These are phyloP conservation scores for Teratosphaeria epicoccoides DNA, from an alignment of 2,329 filamentous ascomycete species.

Conservation along the genomic window DNA sequence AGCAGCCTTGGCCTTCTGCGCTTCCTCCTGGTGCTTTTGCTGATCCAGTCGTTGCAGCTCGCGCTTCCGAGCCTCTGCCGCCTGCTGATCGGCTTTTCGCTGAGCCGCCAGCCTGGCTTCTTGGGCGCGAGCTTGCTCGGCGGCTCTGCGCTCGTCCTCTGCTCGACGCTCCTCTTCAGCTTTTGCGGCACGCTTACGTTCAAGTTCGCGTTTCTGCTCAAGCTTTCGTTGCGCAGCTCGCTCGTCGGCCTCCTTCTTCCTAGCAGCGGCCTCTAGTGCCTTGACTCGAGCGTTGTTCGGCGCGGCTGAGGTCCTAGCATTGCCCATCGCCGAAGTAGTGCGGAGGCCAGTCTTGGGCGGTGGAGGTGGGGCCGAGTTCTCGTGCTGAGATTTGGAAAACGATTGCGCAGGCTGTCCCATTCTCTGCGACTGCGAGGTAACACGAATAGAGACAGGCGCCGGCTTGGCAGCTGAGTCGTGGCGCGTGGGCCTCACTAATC, in stretches of 20 bases:
- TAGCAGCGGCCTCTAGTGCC: slow-evolving; percentile 63
- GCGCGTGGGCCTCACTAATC: slow-evolving; percentile 30
- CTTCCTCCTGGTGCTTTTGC: slow-evolving; percentile 19
- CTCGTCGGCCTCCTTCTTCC: slow-evolving; percentile 78
- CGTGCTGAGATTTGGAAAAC: slow-evolving; percentile 18
- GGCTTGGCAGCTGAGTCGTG: slow-evolving; percentile 47
- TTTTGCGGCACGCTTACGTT: slow-evolving; percentile 59
- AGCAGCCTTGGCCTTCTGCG: slow-evolving; percentile 20
- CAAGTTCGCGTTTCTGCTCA: slow-evolving; percentile 70
- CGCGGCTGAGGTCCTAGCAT: slow-evolving; percentile 20
- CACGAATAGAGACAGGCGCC: slow-evolving; percentile 60
- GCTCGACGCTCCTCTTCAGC: slow-evolving; percentile 47
- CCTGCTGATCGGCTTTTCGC: slow-evolving; percentile 39
- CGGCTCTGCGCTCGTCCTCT: slow-evolving; percentile 29
- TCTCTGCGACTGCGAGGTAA: slow-evolving; percentile 40
- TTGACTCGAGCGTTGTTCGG: slow-evolving; percentile 41
- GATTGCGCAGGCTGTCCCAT: slow-evolving; percentile 17
- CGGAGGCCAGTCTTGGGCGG: slow-evolving; percentile 54
- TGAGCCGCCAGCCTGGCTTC: slow-evolving; percentile 29
- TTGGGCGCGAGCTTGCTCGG: slow-evolving; percentile 28
- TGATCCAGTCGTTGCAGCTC: slow-evolving; percentile 28
- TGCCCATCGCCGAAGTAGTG: slow-evolving; percentile 51
- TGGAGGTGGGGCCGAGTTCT: slow-evolving; percentile 28
- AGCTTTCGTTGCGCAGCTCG: slow-evolving; percentile 66
- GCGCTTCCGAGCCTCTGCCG: slow-evolving; percentile 25